phyloP scores from a whole-genome alignment of 140 eudicot species.

The Oenanthe javanica region DNA sequence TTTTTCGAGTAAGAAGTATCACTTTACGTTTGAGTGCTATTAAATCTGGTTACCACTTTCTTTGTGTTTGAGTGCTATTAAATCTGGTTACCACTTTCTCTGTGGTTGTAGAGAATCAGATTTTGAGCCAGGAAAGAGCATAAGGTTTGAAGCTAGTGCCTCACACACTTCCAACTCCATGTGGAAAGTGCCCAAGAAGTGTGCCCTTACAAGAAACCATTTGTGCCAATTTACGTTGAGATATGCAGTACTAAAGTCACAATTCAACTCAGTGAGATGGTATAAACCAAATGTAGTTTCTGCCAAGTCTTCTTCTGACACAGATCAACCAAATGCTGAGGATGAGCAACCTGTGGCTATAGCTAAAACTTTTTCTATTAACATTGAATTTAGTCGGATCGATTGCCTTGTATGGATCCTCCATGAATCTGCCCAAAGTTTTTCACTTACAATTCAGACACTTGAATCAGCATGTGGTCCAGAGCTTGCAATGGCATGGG shows the following conservation, averaged over 20 bases:
- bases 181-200: slow-evolving; percentile 25
- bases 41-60: background rate
- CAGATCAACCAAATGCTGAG: slow-evolving; percentile 25
- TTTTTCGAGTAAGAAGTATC: background rate
- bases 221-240: slow-evolving; percentile 22
- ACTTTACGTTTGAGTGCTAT: background rate
- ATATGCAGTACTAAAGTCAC: slow-evolving; percentile 15
- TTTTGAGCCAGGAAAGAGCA: background rate
- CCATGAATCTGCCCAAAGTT: slow-evolving; percentile 71
- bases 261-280: slow-evolving; percentile 14
- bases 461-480: slow-evolving; percentile 45
- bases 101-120: slow-evolving; percentile 7
- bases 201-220: slow-evolving; percentile 7
- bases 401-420: slow-evolving; percentile 55
- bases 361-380: slow-evolving; percentile 12
- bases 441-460: slow-evolving; percentile 43
- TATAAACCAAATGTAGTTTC: slow-evolving; percentile 38
- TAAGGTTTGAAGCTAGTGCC: background rate
- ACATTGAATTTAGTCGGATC: slow-evolving; percentile 49
- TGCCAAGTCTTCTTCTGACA: slow-evolving; percentile 27
- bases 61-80: background rate
- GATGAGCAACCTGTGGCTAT: slow-evolving; percentile 26
- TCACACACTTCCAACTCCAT: slow-evolving; percentile 22
- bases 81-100: background rate
- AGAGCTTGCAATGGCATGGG: slow-evolving; percentile 75